Base-by-base conservation (phyloP, 2,329 filamentous ascomycete genomes). In the Aspergillus sp. region DNA sequence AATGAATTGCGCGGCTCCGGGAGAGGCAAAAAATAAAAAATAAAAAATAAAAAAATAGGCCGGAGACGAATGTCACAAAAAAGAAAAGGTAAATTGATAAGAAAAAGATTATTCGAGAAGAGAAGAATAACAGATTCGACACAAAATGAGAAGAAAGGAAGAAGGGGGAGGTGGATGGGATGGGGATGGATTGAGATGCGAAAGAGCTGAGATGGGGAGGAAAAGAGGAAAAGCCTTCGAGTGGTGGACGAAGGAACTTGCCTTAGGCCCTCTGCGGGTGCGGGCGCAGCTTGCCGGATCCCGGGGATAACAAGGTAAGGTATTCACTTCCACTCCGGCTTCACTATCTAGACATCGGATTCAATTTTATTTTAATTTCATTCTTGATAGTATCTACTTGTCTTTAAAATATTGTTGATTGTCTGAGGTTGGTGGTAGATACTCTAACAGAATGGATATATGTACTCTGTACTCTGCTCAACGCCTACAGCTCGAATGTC, bases 21-120 rank as follows among this genome's bases (percentile, higher is more conserved):
- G 42, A 54, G 45, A 46, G 52, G 53, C 47, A 50, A 44, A 46
- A 45, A 50, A 47, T 46, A 43, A 43, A 48, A 43, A 58, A 53
- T 56, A 37, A 45, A 45, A 34, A 42, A 43, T 47, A 46, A 49
- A 53, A 28, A 39, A 28, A 19, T 33, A 28, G 26, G 12, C 33
- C 19, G 19, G 19, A 35, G 19, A n/a, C 54, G 50, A 51, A 51
- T 59, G 53, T 58, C 54, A 52, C 61, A 59, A 52, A 56, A 50
- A 51, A 56, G 53, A 52, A 58, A 52, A 48, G 56, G 54, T 54
- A 59, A 57, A 65, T 49, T 42, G 49, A 46, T 47, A 44, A 45
- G 48, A 42, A 50, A 59, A 59, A 44, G 37, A 43, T 36, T 27
- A 28, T 39, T 29, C 33, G 39, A 50, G 48, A 51, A 51, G 44